phyloP scores from a whole-genome alignment of 352 stramenopile species.

The Saprolegnia parasitica region DNA sequence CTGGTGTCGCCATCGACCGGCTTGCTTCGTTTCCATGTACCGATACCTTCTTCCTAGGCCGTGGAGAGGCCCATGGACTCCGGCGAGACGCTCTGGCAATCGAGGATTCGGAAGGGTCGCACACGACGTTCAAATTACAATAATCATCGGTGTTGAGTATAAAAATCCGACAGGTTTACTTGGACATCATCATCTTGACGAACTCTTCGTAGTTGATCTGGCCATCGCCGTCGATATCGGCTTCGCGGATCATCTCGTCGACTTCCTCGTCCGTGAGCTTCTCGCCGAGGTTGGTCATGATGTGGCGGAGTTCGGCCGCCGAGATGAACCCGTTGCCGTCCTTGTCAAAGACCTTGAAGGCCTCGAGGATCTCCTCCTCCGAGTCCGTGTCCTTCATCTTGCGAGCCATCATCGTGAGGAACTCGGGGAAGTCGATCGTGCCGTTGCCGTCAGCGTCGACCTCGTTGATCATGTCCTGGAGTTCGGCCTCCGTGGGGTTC shows the following conservation, averaged over 20 bases:
- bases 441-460: constrained; percentile 99
- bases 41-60: too few relatives aligned
- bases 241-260: constrained; percentile 99
- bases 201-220: constrained; percentile 99
- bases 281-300: constrained; percentile 99
- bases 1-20: too few relatives aligned
- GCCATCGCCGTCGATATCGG: constrained; percentile 97
- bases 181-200: constrained; percentile 99
- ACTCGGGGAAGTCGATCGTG: constrained; percentile 99
- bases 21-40: too few relatives aligned
- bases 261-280: constrained; percentile 98
- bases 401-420: constrained; percentile 99
- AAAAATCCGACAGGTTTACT: constrained; percentile 57
- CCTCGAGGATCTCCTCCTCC: constrained; percentile 98
- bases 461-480: constrained; percentile 99
- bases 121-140: not conserved
- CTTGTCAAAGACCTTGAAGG: constrained; percentile 99
- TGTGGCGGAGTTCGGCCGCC: constrained; percentile 95
- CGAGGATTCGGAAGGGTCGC: not conserved
- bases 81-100: too few relatives aligned
- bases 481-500: constrained; percentile 97
- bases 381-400: constrained; percentile 99
- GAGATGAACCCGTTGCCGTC: constrained; percentile 99
- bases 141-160: constrained; percentile 2
- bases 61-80: too few relatives aligned